Percentiles rank a stretch among this genome's conserved stretches.
Evolutionary conservation across 345 rosid genomes (phyloP).

Genomic region (Conringia planisiliqua): DNA sequence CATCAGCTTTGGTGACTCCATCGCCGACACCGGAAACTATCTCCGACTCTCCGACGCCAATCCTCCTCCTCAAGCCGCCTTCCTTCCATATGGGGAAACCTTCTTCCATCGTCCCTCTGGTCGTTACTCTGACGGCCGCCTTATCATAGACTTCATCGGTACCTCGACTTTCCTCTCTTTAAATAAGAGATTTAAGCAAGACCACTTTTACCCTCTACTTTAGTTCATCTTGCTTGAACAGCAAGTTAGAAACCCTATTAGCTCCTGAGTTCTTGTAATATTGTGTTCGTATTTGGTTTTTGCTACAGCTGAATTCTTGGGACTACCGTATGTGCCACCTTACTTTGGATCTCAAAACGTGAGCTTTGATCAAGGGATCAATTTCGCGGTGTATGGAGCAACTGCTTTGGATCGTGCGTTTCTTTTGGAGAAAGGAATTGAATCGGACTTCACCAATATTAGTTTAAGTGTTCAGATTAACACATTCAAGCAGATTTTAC

Average conservation of each 20-base stretch:
- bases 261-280: not conserved
- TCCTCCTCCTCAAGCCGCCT: too few relatives aligned
- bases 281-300: not conserved
- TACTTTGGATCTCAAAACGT: constrained; percentile 31
- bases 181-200: too few relatives aligned
- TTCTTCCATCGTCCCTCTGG: too few relatives aligned
- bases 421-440: constrained; percentile 34
- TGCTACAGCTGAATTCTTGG: constrained; percentile 39
- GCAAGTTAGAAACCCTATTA: not conserved
- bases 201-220: not conserved
- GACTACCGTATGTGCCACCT: constrained; percentile 41
- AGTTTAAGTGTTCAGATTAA: constrained; percentile 41
- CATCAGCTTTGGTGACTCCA: too few relatives aligned
- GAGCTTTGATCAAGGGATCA: constrained; percentile 39
- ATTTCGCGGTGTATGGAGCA: constrained; percentile 55
- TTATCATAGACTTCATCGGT: too few relatives aligned
- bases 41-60: too few relatives aligned
- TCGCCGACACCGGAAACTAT: too few relatives aligned
- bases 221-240: not conserved
- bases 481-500: constrained; percentile 38
- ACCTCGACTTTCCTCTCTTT: too few relatives aligned
- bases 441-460: constrained; percentile 16
- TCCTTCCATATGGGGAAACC: too few relatives aligned
- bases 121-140: too few relatives aligned
- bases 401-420: constrained; percentile 39